Evolutionary conservation across 2,329 filamentous ascomycete genomes (phyloP).

Genomic region (Stachybotrys chlorohalonatus): DNA sequence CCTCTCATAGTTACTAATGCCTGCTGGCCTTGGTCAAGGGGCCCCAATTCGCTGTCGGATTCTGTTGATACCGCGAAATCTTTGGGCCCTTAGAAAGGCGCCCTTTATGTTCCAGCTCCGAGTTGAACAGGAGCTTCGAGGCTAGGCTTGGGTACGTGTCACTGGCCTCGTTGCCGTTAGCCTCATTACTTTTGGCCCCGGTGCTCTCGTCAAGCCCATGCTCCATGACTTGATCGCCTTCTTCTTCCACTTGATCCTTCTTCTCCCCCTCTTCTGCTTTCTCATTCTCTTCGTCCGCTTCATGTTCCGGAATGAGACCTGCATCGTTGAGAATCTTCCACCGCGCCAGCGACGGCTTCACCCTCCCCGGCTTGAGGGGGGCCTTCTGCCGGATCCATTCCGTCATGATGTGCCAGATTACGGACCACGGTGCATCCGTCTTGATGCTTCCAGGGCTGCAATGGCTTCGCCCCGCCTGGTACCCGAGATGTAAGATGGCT

Average conservation of each 20-base stretch:
- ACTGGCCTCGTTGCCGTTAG: background rate
- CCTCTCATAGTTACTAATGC: constrained; percentile 40
- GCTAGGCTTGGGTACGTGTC: constrained; percentile 23
- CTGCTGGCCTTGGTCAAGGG: constrained; percentile 57
- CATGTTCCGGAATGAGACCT: constrained; percentile 9
- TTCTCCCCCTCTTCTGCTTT: constrained; percentile 11
- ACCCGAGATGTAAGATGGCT: constrained; percentile 72
- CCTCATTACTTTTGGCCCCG: background rate
- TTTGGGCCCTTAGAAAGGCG: constrained; percentile 55
- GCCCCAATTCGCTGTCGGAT: constrained; percentile 90
- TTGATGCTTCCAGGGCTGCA: constrained; percentile 85
- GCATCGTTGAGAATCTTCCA: constrained; percentile 52
- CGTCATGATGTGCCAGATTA: constrained; percentile 87
- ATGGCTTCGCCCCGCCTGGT: constrained; percentile 76
- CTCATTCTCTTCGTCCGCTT: constrained; percentile 16
- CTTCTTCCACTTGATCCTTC: constrained; percentile 10
- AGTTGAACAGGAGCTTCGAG: constrained; percentile 64
- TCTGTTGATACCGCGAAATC: constrained; percentile 79
- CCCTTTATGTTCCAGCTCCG: constrained; percentile 65
- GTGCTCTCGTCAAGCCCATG: background rate
- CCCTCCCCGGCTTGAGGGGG: constrained; percentile 63
- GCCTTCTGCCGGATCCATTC: constrained; percentile 80
- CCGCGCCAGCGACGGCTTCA: constrained; percentile 63
- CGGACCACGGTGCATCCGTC: constrained; percentile 83
- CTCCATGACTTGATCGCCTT: constrained; percentile 19